Base-by-base conservation (phyloP, 2,329 filamentous ascomycete genomes). In the Teratosphaeria epicoccoides region DNA sequence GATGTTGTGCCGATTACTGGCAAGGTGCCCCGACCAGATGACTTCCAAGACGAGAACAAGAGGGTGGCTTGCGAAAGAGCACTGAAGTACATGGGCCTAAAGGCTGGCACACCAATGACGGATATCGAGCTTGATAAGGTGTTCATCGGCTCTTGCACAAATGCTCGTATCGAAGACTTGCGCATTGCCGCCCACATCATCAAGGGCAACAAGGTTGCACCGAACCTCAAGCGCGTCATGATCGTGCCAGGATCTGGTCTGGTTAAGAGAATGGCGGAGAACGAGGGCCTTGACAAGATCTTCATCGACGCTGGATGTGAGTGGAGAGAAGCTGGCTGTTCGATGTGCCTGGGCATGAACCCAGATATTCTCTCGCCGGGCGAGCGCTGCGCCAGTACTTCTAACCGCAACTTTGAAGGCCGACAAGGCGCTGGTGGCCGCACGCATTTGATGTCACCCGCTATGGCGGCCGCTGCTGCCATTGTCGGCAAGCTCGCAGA, bases 331-430 rank as follows among this genome's bases (percentile, higher is more conserved):
- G 93, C 93, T 59, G 93, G 93, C 47, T 98, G 93, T 80, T 95
- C 88, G 57, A 98, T 98, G 93, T 97, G 93, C 68, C 79, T 98
- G 51, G 93, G 93, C 68, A 98, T 98, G 91, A 98, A 98, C 76
- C 91, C 93, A 0, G 93, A 98, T 69, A 97, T 98, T 57, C 80
- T 97, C 46, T 83, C 89, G 1, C 90, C 93, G 50, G 81, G 85
- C 68, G 93, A 98, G 73, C 84, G 93, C 64, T 97, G 93, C 68
- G 93, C 93, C 43, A 91, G 85, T 66, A 97, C 93, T 47, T 94
- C 88, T 57, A 97, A 97, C 75, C 87, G 93, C 63, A 97, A 97
- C 72, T 97, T 97, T 61, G 93, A 97, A 70, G 93, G 93, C 56
- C 85, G 93, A 58, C 93, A 98, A 73, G 93, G 93, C 66, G 89